Evolutionary conservation across 2,329 filamentous ascomycete genomes (phyloP).

Genomic region (Colletotrichum gloeosporioides): DNA sequence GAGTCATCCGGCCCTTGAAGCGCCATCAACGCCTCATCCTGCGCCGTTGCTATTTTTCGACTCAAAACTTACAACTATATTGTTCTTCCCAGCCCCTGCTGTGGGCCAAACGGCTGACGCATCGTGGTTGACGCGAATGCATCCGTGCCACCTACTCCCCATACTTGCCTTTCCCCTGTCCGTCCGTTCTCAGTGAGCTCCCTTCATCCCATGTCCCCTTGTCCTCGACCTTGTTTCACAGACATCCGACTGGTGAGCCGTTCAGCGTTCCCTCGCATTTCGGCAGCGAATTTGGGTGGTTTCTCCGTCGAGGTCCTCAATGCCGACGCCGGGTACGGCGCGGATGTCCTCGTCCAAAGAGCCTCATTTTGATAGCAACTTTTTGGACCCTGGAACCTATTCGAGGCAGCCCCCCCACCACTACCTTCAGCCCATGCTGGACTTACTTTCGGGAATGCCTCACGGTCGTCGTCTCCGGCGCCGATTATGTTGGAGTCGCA

Average conservation of each 20-base stretch:
- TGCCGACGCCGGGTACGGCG: neutral
- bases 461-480: neutral
- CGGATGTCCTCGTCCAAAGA: neutral
- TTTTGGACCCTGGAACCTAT: neutral
- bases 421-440: neutral
- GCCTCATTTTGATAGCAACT: neutral
- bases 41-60: neutral
- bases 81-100: neutral
- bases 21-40: neutral
- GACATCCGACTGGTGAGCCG: neutral
- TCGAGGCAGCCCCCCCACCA: neutral
- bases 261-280: neutral
- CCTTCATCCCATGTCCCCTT: constrained; percentile 6
- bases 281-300: neutral
- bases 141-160: neutral
- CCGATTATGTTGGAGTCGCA: neutral
- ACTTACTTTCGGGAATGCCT: neutral
- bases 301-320: neutral
- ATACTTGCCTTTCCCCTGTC: neutral
- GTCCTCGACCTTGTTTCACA: constrained; percentile 1
- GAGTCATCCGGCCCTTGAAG: neutral
- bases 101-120: neutral
- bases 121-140: neutral
- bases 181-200: neutral
- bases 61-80: neutral